These are phyloP conservation scores for Salicornia ramosissima DNA, from an alignment of 148 eudicot genomes.

Conservation along the genomic window DNA sequence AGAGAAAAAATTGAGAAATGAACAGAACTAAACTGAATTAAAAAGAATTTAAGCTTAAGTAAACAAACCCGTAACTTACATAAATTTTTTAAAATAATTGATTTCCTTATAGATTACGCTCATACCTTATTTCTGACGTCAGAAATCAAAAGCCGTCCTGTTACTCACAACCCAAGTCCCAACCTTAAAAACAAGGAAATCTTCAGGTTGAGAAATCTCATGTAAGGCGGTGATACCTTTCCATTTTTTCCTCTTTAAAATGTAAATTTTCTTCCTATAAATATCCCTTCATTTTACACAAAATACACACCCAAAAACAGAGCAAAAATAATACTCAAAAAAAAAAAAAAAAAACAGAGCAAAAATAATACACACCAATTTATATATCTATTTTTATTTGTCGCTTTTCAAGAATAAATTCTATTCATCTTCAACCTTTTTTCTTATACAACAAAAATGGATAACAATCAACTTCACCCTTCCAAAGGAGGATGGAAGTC, in stretches of 20 bases:
- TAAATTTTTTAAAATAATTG: no score
- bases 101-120: no score
- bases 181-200: no score
- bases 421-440: not conserved
- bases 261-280: not conserved
- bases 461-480: constrained; percentile 6
- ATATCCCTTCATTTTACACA: not conserved
- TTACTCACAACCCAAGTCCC: no score
- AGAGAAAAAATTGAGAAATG: no score
- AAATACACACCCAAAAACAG: not conserved
- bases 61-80: no score
- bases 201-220: not conserved
- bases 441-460: not conserved
- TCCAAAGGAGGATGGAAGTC: constrained; percentile 46
- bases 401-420: not conserved
- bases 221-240: not conserved
- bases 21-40: no score
- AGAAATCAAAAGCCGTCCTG: no score
- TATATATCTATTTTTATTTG: no score
- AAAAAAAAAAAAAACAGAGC: not conserved
- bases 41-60: no score
- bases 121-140: no score
- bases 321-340: not conserved
- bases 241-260: not conserved
- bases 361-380: not conserved